Evolutionary conservation across 2,329 filamentous ascomycete species (phyloP), one percentile per base, ranked within the genome.

Genomic region (Claviceps arundinis): DNA sequence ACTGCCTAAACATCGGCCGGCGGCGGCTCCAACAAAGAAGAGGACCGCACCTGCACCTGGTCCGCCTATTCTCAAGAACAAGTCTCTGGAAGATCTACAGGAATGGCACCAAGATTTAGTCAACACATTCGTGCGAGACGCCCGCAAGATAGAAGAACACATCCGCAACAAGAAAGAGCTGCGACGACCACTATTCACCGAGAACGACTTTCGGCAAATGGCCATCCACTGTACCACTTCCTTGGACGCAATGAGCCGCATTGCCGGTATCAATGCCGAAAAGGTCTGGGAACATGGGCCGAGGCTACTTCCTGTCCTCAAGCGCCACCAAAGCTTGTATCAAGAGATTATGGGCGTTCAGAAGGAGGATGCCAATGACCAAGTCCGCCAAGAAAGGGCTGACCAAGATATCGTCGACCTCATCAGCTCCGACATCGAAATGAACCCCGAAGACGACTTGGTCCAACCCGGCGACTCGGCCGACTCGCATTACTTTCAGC

Each of bases 161-260:
- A 71, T 90, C 24, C 77, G 84, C 58, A 78, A 80, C 56, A 71
- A 72, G 24, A 78, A 78, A 49, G 70, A 72, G 4, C 66, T 85
- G 37, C 75, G 78, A 8, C 70, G 73, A 22, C 74, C 77, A 4
- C 70, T 84, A 0, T 93, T 93, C 62, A 82, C 80, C 0, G 83
- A 89, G 55, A 74, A 73, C 22, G 74, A 87, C 14, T 75, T 89
- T 49, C 79, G 82, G 38, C 77, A 84, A 58, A 90, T 93, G 84
- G 83, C 79, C 13, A 79, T 89, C 48, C 67, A 73, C 37, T 85
- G 85, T 73, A 86, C 85, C 1, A 73, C 70, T 7, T 79, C 73
- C 8, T 60, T 80, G 9, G 74, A 78, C 16, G 70, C 80, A 53
- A 85, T 93, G 80, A 69, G 68, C 37, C 65, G 66, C 8, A 85